Evolutionary conservation across 345 rosid genomes (phyloP), one percentile per base, ranked within the genome.

Genomic region (Noccaea caerulescens): DNA sequence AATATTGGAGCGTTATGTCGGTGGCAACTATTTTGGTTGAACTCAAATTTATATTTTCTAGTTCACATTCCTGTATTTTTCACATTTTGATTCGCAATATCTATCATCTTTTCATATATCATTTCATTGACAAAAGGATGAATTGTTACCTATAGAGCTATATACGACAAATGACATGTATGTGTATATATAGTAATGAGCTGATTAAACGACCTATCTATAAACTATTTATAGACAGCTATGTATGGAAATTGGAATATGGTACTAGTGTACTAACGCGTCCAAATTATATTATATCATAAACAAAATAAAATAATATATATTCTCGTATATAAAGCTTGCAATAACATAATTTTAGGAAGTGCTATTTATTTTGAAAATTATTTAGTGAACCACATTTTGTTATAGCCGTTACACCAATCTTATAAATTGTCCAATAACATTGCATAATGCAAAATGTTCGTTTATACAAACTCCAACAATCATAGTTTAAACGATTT

Each of bases 1-100:
- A 45, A 27, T 11, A 5, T 38, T 5, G 38, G 43, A 64, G 37
- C 51, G 57, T 38, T 56, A 30, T 64, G 71, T 72, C 65, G 77
- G 77, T 65, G 71, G 9, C 41, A 64, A 45, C 8, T 18, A 55
- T 39, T 39, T 34, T 63, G 46, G 13, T 62, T 1, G 16, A 52
- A 11, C 45, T 16, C 11, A 8, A 7, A 11, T 5, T 10, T 69
- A 1, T 11, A 34, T 25, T 11, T 18, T 20, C 10, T 27, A 16
- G 75, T 72, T 72, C 76, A 63, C 58, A 72, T 54, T 10, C 51
- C 2, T 16, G 5, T 67, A 41, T 16, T 52, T 58, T 69, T n/a
- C 39, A 55, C 23, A 55, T 4, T 1, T 12, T 12, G 16, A 58
- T 44, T 60, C 38, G 33, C 37, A 36, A 27, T 3, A 27, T 27